Evolutionary conservation across 805 yeast species (phyloP), one percentile per base, ranked within the genome.

Genomic region (Starmera dryadoides): DNA sequence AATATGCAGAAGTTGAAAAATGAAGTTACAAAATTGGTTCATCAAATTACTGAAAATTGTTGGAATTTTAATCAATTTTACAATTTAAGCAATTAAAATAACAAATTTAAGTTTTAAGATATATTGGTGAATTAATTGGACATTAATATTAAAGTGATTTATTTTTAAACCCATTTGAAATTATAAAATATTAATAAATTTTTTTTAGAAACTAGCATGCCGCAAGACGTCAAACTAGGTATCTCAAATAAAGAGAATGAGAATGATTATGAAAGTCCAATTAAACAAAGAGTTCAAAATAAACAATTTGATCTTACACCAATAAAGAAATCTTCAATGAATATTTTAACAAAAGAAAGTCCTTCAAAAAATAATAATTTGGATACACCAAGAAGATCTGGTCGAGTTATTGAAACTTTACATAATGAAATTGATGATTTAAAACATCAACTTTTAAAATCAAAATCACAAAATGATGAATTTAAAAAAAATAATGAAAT

Each of bases 401-500:
- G 63, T 18, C 59, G 56, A 45, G 64, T 68, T 32, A 69, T 73
- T 36, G 75, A 68, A 34, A 48, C 62, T 3, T 50, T 73, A 10
- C 75, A 72, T 36, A 48, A 50, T 10, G 63, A 68, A 39, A 74
- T 80, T 25, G 87, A 80, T 52, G 61, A 70, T 11, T 63, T 81
- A 39, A 79, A 64, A 10, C 49, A 47, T 6, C 61, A 67, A 11
- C 59, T 63, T 36, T 33, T 63, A 18, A 58, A 61, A 32, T 59
- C 48, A 4, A 69, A 66, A 42, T 57, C 62, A 7, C 66, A 66
- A 29, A 77, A 77, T 35, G 79, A 79, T 40, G 61, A 75, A 34
- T 64, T 73, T 46, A 75, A 73, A 47, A 77, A 77, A 56, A 74
- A 79, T 43, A 63, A 69, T 49, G 68, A 74, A 37, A 60, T 69